Evolutionary conservation across 2,329 filamentous ascomycete genomes (phyloP), one percentile per base, ranked within the genome.

Genomic region (Aspergillus piperis): DNA sequence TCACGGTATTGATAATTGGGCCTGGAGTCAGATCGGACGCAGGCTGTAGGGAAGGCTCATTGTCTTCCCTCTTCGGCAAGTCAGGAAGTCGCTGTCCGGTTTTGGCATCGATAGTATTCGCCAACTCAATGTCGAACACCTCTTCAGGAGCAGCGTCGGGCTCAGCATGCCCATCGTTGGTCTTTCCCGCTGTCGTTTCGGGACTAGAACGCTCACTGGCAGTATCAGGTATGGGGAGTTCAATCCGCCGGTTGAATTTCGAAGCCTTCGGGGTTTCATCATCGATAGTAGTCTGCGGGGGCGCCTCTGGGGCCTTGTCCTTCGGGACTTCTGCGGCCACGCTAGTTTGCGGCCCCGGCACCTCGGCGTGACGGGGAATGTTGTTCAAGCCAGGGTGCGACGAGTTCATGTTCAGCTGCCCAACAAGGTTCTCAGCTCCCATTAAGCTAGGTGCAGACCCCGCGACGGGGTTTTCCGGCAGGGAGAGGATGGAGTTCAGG

Each of bases 361-460:
- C 72, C 55, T 69, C 70, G 63, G 65, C 70, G 60, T 70, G 69
- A 55, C 68, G 71, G 42, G 68, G 69, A 53, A 70, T 70, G 32
- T 68, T 62, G 58, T 69, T 68, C 54, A 72, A 71, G 54, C 64
- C 70, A 62, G 73, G 73, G 64, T 74, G 71, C 60, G 74, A 75
- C 58, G 80, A 80, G 56, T 76, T 76, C 78, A 82, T 81, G 59
- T 81, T 77, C 61, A 82, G 72, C 64, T 78, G 75, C 62, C 77
- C 75, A 66, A 82, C 77, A 57, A 81, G 75, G 25, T 77, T 77
- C 71, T 82, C 80, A 60, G 79, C 75, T 54, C 80, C 80, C 70
- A 80, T 72, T 58, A 82, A 71, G 68, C 80, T 82, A 60, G 78
- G 73, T 55, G 80, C 78, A 58, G 77, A 77, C 55, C 72, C 72